These are phyloP conservation scores for Aspergillus nomiae DNA, from an alignment of 2,329 filamentous ascomycete species.

Conservation along the genomic window DNA sequence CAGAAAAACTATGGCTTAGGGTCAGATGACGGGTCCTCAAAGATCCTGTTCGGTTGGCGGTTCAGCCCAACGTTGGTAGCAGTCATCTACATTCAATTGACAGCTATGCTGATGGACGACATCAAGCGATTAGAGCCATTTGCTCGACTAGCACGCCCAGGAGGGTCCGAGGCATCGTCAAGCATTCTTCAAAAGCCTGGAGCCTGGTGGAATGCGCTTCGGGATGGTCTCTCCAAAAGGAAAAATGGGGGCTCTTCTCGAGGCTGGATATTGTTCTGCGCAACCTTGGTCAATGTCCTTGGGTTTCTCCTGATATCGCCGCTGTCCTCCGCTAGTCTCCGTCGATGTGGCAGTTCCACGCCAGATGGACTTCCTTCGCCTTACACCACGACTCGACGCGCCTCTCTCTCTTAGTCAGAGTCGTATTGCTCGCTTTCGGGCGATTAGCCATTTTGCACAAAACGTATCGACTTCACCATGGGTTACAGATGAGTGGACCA, in stretches of 20 bases:
- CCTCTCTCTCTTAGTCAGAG: neutral
- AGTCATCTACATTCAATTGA: slow-evolving; percentile 3
- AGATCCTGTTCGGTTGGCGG: neutral
- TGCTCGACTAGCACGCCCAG: neutral
- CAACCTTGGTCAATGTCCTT: slow-evolving; percentile 2
- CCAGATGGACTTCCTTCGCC: neutral
- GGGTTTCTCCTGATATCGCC: slow-evolving; percentile 1
- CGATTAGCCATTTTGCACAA: neutral
- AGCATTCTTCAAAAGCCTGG: slow-evolving; percentile 1
- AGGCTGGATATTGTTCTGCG: neutral
- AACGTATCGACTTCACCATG: slow-evolving; percentile 2
- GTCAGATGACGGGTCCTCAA: neutral
- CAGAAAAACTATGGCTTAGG: neutral
- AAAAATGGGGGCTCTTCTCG: neutral
- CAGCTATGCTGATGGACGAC: slow-evolving; percentile 3
- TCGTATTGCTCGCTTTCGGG: slow-evolving; percentile 1
- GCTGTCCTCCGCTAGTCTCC: neutral
- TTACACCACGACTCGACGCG: neutral
- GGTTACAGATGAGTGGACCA: neutral
- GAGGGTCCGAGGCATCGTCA: neutral
- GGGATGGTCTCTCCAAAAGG: neutral
- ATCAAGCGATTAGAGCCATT: slow-evolving; percentile 2
- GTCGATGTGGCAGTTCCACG: neutral
- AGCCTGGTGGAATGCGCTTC: slow-evolving; percentile 2
- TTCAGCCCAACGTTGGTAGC: slow-evolving; percentile 1